Conservation (phyloP, 495 filamentous ascomycete genomes). For the Daldinia decipiens region DNA sequence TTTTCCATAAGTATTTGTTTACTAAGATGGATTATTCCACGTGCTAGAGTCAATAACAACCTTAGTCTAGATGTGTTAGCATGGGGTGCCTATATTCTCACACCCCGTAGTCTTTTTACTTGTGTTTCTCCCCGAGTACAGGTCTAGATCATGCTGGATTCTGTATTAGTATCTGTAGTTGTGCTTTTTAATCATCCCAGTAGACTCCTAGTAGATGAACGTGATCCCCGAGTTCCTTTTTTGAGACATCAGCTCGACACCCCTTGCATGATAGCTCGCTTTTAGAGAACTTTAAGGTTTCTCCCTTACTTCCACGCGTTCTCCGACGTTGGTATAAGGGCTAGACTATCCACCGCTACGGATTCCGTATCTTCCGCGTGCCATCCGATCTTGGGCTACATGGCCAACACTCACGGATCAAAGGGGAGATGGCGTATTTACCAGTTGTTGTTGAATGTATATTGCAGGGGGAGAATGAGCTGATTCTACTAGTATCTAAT, state of each 20-base stretch:
- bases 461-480: background rate
- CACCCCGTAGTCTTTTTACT: background rate
- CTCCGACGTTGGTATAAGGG: background rate
- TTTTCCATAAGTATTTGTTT: background rate
- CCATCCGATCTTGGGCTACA: background rate
- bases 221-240: background rate
- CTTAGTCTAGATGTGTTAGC: background rate
- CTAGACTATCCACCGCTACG: background rate
- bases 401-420: background rate
- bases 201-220: background rate
- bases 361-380: background rate
- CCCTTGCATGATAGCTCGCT: conserved; percentile 11
- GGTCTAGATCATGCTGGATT: background rate
- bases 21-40: background rate
- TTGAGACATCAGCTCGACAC: background rate
- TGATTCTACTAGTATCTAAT: background rate
- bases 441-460: background rate
- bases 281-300: background rate
- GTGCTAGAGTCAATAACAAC: background rate
- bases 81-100: background rate
- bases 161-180: background rate
- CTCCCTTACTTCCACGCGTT: background rate
- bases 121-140: background rate
- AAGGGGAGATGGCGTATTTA: background rate
- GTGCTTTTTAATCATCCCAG: background rate